Base-by-base conservation (phyloP, 2,329 filamentous ascomycete genomes). In the Bipolaris victoriae region DNA sequence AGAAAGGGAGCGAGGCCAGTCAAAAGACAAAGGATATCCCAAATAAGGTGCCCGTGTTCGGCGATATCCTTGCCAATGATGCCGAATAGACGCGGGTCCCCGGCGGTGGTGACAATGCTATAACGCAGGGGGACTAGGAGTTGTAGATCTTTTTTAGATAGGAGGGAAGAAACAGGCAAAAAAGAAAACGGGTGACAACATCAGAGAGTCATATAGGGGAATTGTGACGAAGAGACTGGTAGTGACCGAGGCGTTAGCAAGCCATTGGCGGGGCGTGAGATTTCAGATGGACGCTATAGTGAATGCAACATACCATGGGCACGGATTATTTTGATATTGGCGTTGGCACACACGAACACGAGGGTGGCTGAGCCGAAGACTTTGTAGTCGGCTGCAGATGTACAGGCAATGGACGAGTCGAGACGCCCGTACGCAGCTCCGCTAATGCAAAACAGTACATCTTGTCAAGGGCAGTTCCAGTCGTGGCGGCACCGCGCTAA, bases 101-200 rank as follows among this genome's bases (percentile, higher is more conserved):
- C 33, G 43, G 37, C 18, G 43, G 58, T 49, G 52, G 36, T 39
- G 48, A 26, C 31, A 36, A 39, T 45, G 58, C 48, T 61, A 44
- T 52, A 39, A 33, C 29, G 22, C 20, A 31, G 24, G 15, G 37
- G 24, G 35, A 20, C 37, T 48, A 31, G 26, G 46, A 43, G 4
- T 31, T 18, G 39, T 20, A 46, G 46, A 54, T 49, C 31, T 43
- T 13, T 13, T 52, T 43, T 50, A 43, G 43, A 52, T 41, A 33
- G 49, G 54, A 43, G 36, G 37, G 26, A 20, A 26, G 20, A 16
- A 37, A 11, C 33, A 29, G 40, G 20, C 11, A 29, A 11, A 41
- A 46, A 49, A 37, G 13, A 18, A 52, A 52, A 22, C 10, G 18
- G 35, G 16, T 36, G 16, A 45, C 39, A n/a, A 43, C 47, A 51